phyloP scores from a whole-genome alignment of 305 asterid genomes.

The Petunia hybrid region DNA sequence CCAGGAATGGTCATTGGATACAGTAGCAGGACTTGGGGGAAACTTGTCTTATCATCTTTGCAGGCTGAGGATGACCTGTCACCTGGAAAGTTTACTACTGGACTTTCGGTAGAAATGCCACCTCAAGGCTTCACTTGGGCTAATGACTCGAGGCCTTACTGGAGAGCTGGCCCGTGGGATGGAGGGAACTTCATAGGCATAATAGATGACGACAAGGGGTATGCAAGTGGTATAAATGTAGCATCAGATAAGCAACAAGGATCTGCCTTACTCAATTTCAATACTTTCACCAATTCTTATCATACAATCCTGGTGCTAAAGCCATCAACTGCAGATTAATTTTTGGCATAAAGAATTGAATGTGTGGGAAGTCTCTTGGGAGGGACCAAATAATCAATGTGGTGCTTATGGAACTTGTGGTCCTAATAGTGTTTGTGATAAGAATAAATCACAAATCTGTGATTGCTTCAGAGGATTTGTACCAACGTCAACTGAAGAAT shows the following conservation, averaged over 20 bases:
- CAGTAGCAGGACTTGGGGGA: not conserved
- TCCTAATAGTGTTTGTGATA: constrained; percentile 41
- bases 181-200: constrained; percentile 35
- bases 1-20: constrained; percentile 26
- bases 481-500: constrained; percentile 39
- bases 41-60: constrained; percentile 24
- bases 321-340: constrained; percentile 11
- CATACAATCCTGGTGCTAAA: not conserved
- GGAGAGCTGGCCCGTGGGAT: constrained; percentile 41
- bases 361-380: constrained; percentile 4
- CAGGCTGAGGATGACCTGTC: constrained; percentile 32
- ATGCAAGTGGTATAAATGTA: constrained; percentile 25
- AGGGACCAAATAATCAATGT: constrained; percentile 38
- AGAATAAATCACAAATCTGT: constrained; percentile 41
- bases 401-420: constrained; percentile 47
- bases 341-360: not conserved
- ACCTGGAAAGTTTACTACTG: constrained; percentile 20
- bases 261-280: constrained; percentile 26
- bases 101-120: constrained; percentile 32
- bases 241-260: constrained; percentile 23
- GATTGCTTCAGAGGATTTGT: constrained; percentile 46
- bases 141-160: constrained; percentile 33
- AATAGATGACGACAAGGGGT: not conserved
- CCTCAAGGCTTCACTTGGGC: constrained; percentile 39
- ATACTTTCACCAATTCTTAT: not conserved